Evolutionary conservation across 768 basidiomycete genomes (phyloP).

Genomic region (Panellus pusillus): DNA sequence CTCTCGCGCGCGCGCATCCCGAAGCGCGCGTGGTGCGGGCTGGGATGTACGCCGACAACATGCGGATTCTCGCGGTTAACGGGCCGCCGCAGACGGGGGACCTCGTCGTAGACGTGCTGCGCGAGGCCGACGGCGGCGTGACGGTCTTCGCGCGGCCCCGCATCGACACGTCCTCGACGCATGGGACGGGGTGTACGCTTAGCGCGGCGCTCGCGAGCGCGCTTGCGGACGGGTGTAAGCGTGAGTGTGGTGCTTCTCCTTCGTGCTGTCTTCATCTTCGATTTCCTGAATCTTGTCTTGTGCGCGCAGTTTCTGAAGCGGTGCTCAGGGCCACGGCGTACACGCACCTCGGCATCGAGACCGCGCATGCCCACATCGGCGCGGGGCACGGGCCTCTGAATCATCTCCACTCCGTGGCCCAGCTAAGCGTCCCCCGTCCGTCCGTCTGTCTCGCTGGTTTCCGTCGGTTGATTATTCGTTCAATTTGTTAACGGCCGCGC

Average conservation of each 20-base stretch:
- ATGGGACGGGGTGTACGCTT: constrained; percentile 94
- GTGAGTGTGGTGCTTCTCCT: constrained; percentile 29
- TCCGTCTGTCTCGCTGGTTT: constrained; percentile 31
- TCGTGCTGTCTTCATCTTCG: not conserved
- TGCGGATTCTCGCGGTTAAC: constrained; percentile 52
- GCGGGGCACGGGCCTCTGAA: constrained; percentile 84
- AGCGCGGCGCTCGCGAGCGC: constrained; percentile 75
- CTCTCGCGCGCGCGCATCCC: constrained; percentile 28
- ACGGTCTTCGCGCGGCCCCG: constrained; percentile 62
- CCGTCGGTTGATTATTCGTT: no score
- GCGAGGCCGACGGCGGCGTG: constrained; percentile 34
- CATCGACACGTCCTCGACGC: constrained; percentile 71
- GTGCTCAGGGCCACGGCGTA: constrained; percentile 62
- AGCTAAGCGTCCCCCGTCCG: constrained; percentile 54
- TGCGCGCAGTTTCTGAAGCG: constrained; percentile 53
- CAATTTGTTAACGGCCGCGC: not conserved
- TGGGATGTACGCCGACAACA: constrained; percentile 52
- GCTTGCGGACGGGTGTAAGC: constrained; percentile 54
- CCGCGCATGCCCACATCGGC: constrained; percentile 61
- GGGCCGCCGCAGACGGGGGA: constrained; percentile 19
- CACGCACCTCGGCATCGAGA: constrained; percentile 72
- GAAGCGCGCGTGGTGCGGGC: constrained; percentile 43
- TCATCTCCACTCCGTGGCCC: constrained; percentile 66
- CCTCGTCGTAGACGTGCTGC: constrained; percentile 68
- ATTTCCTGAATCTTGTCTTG: not conserved